Evolutionary conservation across 441 rosid genomes (phyloP), one percentile per base, ranked within the genome.

Genomic region (Pelargonium myrrhifolium): DNA sequence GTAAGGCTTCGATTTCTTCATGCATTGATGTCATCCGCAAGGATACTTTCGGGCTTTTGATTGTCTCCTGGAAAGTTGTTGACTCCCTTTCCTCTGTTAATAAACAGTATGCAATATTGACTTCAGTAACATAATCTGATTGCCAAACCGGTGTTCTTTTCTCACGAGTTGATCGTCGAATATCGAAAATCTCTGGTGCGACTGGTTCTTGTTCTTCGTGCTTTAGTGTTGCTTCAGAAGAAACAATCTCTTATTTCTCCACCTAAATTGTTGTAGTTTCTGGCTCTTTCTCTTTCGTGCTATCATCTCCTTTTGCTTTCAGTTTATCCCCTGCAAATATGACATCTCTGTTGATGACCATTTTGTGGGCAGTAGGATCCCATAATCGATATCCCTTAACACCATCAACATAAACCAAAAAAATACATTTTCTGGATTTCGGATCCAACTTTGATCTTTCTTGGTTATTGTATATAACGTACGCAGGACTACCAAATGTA

Each of bases 11-110:
- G 10, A 39, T 39, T 39, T 39, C 43, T 39, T 39, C 43, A 0
- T 39, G 10, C 43, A 39, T 39, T 2, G 1, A 0, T 2, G 10
- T 39, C 10, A 39, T 39, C 43, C 1, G 6, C 43, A 39, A 9
- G 43, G 43, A 39, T 9, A 39, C 43, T 6, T 39, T 9, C 43
- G 5, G 43, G 10, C 9, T 39, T 39, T 39, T 39, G 43, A 6
- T 39, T 8, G 43, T 9, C 43, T 39, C 40, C 21, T 64, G 9
- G 11, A 63, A 43, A 64, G 28, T 65, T 43, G 11, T 55, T 51
- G 72, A 56, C 43, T 75, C n/a, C 64, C 26, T 24, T 11, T 68
- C 62, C 20, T 64, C 24, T 6, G 37, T 64, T 64, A 59, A 40
- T 26, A 75, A 14, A 53, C 17, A 70, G 0, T 74, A 51, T 66